These are phyloP conservation scores for Blakeslea trispora DNA, from an alignment of 371 early-diverging fungal genomes.

Conservation along the genomic window DNA sequence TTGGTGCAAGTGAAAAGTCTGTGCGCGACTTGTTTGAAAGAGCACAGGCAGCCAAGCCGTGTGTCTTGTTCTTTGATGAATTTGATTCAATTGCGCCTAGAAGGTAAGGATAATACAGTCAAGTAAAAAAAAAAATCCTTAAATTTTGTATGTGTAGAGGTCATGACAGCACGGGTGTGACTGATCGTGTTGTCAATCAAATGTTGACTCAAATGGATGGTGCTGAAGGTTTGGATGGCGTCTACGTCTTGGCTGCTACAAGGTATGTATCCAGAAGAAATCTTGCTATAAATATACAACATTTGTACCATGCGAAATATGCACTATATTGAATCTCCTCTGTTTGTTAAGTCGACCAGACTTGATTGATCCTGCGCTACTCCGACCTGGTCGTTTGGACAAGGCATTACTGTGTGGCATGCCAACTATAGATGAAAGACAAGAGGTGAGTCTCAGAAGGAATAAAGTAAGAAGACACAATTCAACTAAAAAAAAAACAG, in stretches of 20 bases:
- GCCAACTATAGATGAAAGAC: constrained; percentile 75
- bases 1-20: constrained; percentile 91
- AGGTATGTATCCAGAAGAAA: too few relatives aligned
- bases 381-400: constrained; percentile 98
- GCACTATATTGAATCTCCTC: constrained; percentile 7
- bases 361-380: constrained; percentile 96
- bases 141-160: too few relatives aligned
- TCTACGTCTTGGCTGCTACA: constrained; percentile 94
- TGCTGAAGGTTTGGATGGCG: constrained; percentile 88
- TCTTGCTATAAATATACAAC: not conserved
- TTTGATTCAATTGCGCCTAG: constrained; percentile 95
- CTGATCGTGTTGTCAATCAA: constrained; percentile 95
- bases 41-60: constrained; percentile 90
- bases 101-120: constrained; percentile 61
- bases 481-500: constrained; percentile 11
- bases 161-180: constrained; percentile 91
- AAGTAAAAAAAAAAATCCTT: too few relatives aligned
- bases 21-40: constrained; percentile 93
- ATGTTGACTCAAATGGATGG: constrained; percentile 97
- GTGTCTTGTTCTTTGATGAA: constrained; percentile 95
- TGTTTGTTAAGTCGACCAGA: constrained; percentile 90
- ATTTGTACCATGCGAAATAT: not conserved
- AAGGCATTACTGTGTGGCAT: constrained; percentile 88
- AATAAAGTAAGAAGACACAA: not conserved
- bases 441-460: constrained; percentile 42